phyloP scores from a whole-genome alignment of 2,329 filamentous ascomycete species.

The Tolypocladium tundrense region DNA sequence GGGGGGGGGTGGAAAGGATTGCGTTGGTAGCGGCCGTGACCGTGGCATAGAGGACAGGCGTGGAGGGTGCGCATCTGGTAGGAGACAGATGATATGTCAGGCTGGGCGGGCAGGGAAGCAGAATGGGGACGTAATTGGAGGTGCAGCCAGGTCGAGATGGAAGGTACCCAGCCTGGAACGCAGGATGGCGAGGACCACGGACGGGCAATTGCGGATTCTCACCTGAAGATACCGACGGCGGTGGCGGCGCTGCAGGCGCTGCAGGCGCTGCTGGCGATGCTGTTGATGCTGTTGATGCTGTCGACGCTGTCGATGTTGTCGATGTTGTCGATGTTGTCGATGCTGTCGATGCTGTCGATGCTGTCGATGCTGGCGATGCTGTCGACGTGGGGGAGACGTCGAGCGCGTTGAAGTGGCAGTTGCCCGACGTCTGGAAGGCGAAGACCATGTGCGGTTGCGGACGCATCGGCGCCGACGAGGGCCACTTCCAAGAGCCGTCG shows the following conservation, averaged over 20 bases:
- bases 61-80: neutral
- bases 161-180: neutral
- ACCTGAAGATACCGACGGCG: neutral
- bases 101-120: neutral
- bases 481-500: slow-evolving; percentile 5
- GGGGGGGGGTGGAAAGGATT: neutral
- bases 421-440: neutral
- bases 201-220: neutral
- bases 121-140: neutral
- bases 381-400: neutral
- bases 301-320: neutral
- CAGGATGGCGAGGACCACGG: neutral
- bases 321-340: neutral
- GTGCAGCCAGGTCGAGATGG: neutral
- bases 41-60: neutral
- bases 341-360: too few species aligned
- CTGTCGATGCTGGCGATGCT: neutral
- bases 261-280: neutral
- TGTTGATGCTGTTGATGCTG: neutral
- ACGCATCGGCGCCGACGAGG: neutral
- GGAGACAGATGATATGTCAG: neutral
- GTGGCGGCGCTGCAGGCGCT: neutral
- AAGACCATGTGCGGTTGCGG: slow-evolving; percentile 1
- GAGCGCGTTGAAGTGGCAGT: neutral
- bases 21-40: neutral